Evolutionary conservation across 2,329 filamentous ascomycete species (phyloP), one percentile per base, ranked within the genome.

Genomic region (Xylariaceae sp.): DNA sequence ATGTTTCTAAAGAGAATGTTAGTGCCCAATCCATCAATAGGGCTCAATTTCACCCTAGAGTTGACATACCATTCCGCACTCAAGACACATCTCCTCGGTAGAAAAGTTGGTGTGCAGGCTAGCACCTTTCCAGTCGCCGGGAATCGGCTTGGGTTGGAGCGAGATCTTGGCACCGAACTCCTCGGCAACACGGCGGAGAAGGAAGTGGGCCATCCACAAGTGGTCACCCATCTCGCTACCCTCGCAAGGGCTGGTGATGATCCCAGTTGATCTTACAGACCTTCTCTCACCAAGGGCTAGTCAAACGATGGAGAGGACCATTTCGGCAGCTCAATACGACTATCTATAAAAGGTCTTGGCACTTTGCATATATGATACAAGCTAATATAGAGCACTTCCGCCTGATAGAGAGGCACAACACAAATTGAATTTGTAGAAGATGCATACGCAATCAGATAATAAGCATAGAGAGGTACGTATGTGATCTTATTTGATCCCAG

Each of bases 161-260:
- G 93, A 95, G 62, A 97, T 92, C 84, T 92, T 92, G 75, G 88
- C 92, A 69, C 93, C 94, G 70, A 97, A 97, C 71, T 97, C 93
- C 75, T 99, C 94, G 48, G 93, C 90, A 57, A 97, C 89, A 64
- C 92, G 89, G 82, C 89, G 84, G 63, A 95, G 88, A 67, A 95
- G 81, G 84, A 92, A 95, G 63, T 91, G 88, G 62, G 90, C 89
- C 69, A 96, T 81, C 94, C 93, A 97, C 68, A 99, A 91, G 72
- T 97, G 87, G 75, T 99, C 94, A 75, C 94, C 94, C 82, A 97
- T 89, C 73, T 87, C 80, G 67, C 97, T 97, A 61, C 92, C 93
- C 49, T 80, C 75, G 77, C 91, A 96, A 61, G 93, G 93, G 53
- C 93, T 93, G n/a, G n/a, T n/a, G n/a, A n/a, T n/a, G n/a, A n/a